Base-by-base conservation (phyloP, 495 filamentous ascomycete genomes). In the Penicillium cataractarum region DNA sequence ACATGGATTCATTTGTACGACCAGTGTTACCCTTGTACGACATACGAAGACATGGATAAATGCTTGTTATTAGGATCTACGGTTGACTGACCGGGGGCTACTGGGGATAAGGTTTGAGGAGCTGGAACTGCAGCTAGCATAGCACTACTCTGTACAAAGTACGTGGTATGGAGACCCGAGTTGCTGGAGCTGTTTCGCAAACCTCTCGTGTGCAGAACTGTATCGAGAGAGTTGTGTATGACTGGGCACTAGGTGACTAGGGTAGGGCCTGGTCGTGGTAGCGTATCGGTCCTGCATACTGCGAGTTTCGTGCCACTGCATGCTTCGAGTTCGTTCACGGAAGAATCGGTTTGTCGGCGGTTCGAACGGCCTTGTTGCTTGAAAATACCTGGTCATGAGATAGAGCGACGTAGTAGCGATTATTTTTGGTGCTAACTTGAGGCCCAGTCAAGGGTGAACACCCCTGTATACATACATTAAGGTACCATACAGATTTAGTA, bases 161-260 rank as follows among this genome's bases (percentile, higher is more conserved):
- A 46, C 42, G 42, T 21, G 24, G 42, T 12, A 46, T 21, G 42
- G 42, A 46, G 10, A 0, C 19, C 42, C 4, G 9, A 21, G 24
- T 7, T 50, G 46, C 46, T 50, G 21, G 22, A 50, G 46, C 46
- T 54, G 31, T 21, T 35, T 13, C 32, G 51, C 17, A 46, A 46
- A 46, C 42, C 42, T 32, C 31, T 54, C 31, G n/a, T 1, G 33
- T 56, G 53, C 53, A 56, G 33, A 56, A 56, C 33, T 56, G 24
- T n/a, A 56, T 56, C 53, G 40, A 6, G 33, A 46, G 12, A 9
- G 42, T 22, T 46, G 42, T 46, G 42, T 22, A 22, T 15, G 42
- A n/a, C n/a, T n/a, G n/a, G n/a, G n/a, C n/a, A n/a, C n/a, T n/a
- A n/a, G n/a, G n/a, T n/a, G n/a, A 24, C 19, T 24, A 13, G 42